Evolutionary conservation across 2,329 filamentous ascomycete species (phyloP), one percentile per base, ranked within the genome.

Genomic region (Hypoxylon rubiginosum): DNA sequence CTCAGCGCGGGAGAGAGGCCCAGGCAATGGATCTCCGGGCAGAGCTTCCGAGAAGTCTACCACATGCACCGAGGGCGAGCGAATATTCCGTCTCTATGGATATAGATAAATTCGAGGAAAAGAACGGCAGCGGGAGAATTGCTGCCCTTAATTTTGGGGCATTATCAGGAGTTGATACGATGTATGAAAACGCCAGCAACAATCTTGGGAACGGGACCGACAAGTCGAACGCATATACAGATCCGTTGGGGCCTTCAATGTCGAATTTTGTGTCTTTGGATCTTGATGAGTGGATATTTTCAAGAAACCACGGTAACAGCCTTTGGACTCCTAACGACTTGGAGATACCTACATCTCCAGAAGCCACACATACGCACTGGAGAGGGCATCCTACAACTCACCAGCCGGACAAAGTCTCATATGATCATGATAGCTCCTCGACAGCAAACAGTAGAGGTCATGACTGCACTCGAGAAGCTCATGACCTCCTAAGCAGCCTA

Each of bases 401-500:
- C 49, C 63, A 15, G 43, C 48, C 48, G 6, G 64, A 67, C 21
- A 59, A 52, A 24, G 36, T 41, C 24, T 13, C 19, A 51, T 54
- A 58, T 45, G 24, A 34, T 6, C 10, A 24, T 2, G 50, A 62
- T 41, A 52, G 28, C 59, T 15, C 45, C 54, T 48, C 36, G 13
- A 62, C 46, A 28, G 5, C 49, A 61, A 28, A 62, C 30, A 34
- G 2, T 21, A 58, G 26, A 21, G 11, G 50, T 17, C 53, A 61
- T 24, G 48, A 62, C 43, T 70, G 66, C 21, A 28, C 46, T 7
- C 53, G 54, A 4, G 68, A 70, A 58, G 58, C 68, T 9, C 48
- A 70, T 41, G 66, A 66, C 2, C 56, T 70, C 15, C 59, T 70
- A 1, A 55, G 34, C 21, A 70, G 49, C 30, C 30, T 65, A 28